Evolutionary conservation across 2,329 filamentous ascomycete species (phyloP).

Genomic region (Penicillium psychrosexuale): DNA sequence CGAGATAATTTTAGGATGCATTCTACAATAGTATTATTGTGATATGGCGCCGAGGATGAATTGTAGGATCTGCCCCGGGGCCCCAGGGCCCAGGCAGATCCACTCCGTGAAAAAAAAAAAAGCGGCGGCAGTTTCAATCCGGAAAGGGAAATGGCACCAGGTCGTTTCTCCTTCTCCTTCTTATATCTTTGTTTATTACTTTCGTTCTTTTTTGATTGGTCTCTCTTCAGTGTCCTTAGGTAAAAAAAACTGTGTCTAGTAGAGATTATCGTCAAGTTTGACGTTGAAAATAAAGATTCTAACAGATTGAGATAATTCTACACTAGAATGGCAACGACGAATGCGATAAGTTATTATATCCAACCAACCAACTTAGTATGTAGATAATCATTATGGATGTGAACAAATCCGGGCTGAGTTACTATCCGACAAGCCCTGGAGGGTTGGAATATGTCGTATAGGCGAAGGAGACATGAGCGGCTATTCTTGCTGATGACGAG

Average conservation of each 20-base stretch:
- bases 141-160: no score
- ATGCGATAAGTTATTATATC: background rate
- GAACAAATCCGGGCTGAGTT: background rate
- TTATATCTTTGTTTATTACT: background rate
- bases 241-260: no score
- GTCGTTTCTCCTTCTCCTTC: no score
- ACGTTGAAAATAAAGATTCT: no score
- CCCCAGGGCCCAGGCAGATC: no score
- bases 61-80: no score
- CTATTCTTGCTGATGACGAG: background rate
- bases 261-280: no score
- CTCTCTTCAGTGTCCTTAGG: background rate
- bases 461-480: background rate
- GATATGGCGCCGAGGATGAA: no score
- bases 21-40: no score
- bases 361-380: background rate
- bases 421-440: background rate
- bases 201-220: background rate
- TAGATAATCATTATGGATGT: background rate
- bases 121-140: no score
- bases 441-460: background rate
- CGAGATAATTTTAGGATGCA: no score
- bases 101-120: no score
- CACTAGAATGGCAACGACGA: background rate
- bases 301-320: background rate